These are phyloP conservation scores for Mortierella alpina DNA, from an alignment of 192 early-diverging fungal genomes.

Conservation along the genomic window DNA sequence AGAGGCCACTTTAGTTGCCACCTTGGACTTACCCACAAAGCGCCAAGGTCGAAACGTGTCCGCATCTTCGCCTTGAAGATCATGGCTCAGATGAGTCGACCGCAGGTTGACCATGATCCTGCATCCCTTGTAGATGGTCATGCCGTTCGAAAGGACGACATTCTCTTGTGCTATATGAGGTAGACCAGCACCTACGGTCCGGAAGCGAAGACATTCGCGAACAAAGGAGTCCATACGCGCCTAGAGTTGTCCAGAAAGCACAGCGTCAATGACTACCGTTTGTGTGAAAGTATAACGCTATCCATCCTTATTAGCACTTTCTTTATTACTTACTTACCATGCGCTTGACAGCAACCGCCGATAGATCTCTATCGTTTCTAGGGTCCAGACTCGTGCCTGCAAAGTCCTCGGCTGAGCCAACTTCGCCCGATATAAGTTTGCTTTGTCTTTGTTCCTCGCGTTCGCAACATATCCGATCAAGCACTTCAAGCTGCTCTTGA, in stretches of 20 bases:
- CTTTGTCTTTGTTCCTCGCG: slow-evolving; percentile 16
- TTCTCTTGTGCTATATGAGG: slow-evolving; percentile 28
- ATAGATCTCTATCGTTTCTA: slow-evolving; percentile 6
- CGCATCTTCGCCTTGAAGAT: slow-evolving; percentile 25
- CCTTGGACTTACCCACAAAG: slow-evolving; percentile 39
- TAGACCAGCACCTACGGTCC: too few relatives aligned
- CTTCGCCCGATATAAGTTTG: background rate
- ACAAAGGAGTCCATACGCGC: slow-evolving; percentile 43
- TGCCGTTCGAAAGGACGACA: slow-evolving; percentile 49
- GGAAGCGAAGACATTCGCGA: slow-evolving; percentile 35
- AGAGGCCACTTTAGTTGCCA: slow-evolving; percentile 35
- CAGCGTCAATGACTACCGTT: too few relatives aligned
- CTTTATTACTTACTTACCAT: slow-evolving; percentile 5
- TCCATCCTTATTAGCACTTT: too few relatives aligned
- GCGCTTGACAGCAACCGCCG: slow-evolving; percentile 28
- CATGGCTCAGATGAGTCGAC: slow-evolving; percentile 13
- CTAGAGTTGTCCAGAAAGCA: too few relatives aligned
- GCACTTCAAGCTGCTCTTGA: slow-evolving; percentile 37
- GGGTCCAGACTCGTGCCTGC: slow-evolving; percentile 1
- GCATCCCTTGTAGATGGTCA: slow-evolving; percentile 38
- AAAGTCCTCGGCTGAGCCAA: background rate
- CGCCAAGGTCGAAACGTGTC: slow-evolving; percentile 52
- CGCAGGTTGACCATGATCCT: slow-evolving; percentile 43
- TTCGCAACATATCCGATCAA: slow-evolving; percentile 6
- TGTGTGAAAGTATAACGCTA: too few relatives aligned